These are phyloP conservation scores for Kwoniella sp. DNA, from an alignment of 768 basidiomycete species.

Conservation along the genomic window DNA sequence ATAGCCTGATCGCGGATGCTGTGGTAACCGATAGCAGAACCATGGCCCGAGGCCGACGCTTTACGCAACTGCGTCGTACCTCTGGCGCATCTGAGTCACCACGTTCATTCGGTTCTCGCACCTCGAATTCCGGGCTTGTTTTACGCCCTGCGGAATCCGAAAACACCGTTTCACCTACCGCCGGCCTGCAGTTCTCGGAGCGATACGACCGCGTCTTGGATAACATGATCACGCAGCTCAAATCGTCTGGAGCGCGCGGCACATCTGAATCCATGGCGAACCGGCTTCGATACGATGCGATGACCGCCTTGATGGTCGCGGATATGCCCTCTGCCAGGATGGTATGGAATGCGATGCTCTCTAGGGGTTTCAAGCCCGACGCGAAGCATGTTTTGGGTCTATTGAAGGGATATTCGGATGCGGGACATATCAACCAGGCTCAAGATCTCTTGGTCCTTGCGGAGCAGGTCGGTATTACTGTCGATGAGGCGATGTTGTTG, in stretches of 20 bases:
- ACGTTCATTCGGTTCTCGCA: not conserved
- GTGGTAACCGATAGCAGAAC: not conserved
- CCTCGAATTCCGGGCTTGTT: not conserved
- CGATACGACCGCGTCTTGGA: slow-evolving; percentile 12
- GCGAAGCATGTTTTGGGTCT: slow-evolving; percentile 34
- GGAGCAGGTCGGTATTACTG: slow-evolving; percentile 8
- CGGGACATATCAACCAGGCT: slow-evolving; percentile 35
- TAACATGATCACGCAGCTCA: slow-evolving; percentile 19
- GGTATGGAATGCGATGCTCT: slow-evolving; percentile 36
- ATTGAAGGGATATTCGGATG: slow-evolving; percentile 37
- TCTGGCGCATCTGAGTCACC: not conserved
- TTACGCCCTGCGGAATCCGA: not conserved
- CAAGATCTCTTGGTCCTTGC: slow-evolving; percentile 20
- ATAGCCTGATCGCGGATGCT: slow-evolving; percentile 26
- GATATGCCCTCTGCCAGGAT: slow-evolving; percentile 29
- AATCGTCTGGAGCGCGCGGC: not conserved
- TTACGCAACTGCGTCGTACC: not conserved
- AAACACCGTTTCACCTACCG: slow-evolving; percentile 13
- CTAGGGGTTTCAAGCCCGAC: slow-evolving; percentile 34
- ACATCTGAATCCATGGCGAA: slow-evolving; percentile 21
- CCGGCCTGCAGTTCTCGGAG: slow-evolving; percentile 3
- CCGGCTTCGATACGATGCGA: slow-evolving; percentile 33
- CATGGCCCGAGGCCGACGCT: not conserved
- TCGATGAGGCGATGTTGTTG: slow-evolving; percentile 23
- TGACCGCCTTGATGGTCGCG: slow-evolving; percentile 2